Base-by-base conservation (phyloP, 805 yeast species). In the Candida orba region DNA sequence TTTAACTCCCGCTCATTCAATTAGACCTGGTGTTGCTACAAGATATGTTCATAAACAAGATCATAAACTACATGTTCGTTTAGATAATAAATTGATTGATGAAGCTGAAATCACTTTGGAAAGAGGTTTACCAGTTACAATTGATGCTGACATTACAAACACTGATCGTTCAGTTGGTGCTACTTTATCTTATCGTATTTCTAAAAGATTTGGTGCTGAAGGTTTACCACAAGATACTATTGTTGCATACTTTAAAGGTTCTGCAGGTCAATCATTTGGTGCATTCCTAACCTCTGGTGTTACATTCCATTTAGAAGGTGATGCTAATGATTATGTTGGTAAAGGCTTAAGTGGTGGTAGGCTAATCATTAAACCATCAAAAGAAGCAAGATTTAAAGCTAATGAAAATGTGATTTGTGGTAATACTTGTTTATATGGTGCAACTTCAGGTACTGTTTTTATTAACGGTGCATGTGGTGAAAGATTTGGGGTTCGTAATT, bases 231-330 rank as follows among this genome's bases (percentile, higher is more conserved):
- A 87, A 57, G 97, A 93, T 66, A 93, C 98, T 15, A 84, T 91
- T 52, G 97, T 90, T 55, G 97, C 90, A 36, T 84, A 90, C 61
- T 78, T 86, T 45, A 75, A 73, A 59, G 99, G 99, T 52, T 83
- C 90, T 45, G 99, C 99, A 25, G 99, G 99, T 59, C 99, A 91
- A 71, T 89, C 97, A 3, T 91, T 93, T 61, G 99, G 99, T 71
- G 99, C 98, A 2, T 91, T 87, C 73, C 75, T 93, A 57, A 95
- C 98, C 39, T 82, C 95, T 6, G 99, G 99, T 72, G 81, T 91
- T 50, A 93, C 98, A 10, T 78, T 91, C 59, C 95, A 87, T 64
- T 73, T 91, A 52, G 95, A 88, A 69, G 99, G 99, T 72, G 99
- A 91, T 67, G 87, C 96, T 54, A 91, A 91, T 63, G 99, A 91